Conservation (phyloP, 2,329 filamentous ascomycete genomes). For the Scopulariopsis brevicaulis region DNA sequence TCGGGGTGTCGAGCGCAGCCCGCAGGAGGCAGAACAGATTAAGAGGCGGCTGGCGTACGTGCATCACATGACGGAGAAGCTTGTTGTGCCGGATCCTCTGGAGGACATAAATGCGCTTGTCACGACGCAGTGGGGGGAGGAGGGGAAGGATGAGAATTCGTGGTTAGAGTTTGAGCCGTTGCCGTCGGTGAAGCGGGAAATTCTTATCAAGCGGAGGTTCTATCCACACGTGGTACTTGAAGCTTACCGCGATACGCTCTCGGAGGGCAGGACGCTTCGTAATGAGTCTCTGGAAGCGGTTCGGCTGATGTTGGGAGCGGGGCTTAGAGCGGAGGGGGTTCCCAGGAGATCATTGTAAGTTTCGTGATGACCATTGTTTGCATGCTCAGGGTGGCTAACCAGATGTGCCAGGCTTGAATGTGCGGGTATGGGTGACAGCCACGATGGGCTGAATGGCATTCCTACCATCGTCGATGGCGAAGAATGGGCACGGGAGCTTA, state of each 20-base stretch:
- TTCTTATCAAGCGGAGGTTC: not conserved
- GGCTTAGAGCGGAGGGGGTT: not conserved
- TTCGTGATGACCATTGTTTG: not conserved
- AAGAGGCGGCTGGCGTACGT: conserved; percentile 4
- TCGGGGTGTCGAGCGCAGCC: conserved; percentile 2
- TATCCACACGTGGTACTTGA: not conserved
- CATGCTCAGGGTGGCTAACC: not conserved
- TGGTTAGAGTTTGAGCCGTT: conserved; percentile 1
- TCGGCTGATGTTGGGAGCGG: not conserved
- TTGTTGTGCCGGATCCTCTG: conserved; percentile 25
- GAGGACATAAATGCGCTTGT: conserved; percentile 10
- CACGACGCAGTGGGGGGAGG: not conserved
- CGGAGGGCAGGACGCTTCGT: not conserved
- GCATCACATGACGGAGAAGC: conserved; percentile 15
- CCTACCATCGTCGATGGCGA: not conserved
- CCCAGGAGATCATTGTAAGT: not conserved
- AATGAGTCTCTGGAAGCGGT: not conserved
- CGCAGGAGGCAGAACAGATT: not conserved
- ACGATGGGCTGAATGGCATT: not conserved
- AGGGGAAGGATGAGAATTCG: not conserved
- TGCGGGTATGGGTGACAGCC: not conserved
- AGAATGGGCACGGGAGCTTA: conserved; percentile 1
- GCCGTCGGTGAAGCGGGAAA: not conserved
- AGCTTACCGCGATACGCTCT: not conserved
- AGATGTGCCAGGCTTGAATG: not conserved